Evolutionary conservation across 2,329 filamentous ascomycete species (phyloP).

Genomic region (Spiromastix sp.): DNA sequence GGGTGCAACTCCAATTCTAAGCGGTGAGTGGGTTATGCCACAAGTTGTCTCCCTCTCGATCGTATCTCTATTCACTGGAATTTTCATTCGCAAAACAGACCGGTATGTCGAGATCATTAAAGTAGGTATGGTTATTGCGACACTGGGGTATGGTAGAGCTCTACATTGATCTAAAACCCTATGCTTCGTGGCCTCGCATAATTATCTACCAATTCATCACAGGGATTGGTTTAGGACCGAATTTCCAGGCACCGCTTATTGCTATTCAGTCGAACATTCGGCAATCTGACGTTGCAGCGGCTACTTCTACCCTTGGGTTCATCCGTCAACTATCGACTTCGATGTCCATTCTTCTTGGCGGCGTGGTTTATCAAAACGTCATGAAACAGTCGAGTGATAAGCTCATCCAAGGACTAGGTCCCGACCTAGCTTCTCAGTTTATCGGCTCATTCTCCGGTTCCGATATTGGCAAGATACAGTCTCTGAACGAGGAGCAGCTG

Average conservation of each 20-base stretch:
- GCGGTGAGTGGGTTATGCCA: conserved; percentile 65
- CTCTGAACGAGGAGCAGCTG: conserved; percentile 18
- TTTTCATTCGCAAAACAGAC: conserved; percentile 65
- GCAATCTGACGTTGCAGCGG: conserved; percentile 50
- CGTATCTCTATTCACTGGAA: conserved; percentile 49
- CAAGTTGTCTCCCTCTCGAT: conserved; percentile 58
- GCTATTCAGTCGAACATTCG: conserved; percentile 54
- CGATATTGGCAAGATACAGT: conserved; percentile 26
- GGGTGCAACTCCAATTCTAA: conserved; percentile 56
- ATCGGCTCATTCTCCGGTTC: conserved; percentile 9
- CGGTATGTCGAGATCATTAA: conserved; percentile 54
- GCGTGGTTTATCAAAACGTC: conserved; percentile 36
- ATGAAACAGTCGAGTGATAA: conserved; percentile 15
- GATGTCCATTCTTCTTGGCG: conserved; percentile 50
- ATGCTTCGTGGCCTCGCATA: conserved; percentile 42
- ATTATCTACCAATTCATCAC: conserved; percentile 48
- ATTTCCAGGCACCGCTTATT: conserved; percentile 53
- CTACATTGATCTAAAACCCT: conserved; percentile 46
- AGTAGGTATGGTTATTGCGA: conserved; percentile 47
- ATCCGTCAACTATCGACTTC: conserved; percentile 48
- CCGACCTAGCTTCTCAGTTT: conserved; percentile 9
- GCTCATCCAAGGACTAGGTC: conserved; percentile 8
- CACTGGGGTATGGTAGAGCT: conserved; percentile 58
- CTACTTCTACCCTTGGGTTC: conserved; percentile 53
- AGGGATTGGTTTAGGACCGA: conserved; percentile 52